phyloP scores from a whole-genome alignment of 2,329 filamentous ascomycete genomes.

The Herpomyces periplanetae region DNA sequence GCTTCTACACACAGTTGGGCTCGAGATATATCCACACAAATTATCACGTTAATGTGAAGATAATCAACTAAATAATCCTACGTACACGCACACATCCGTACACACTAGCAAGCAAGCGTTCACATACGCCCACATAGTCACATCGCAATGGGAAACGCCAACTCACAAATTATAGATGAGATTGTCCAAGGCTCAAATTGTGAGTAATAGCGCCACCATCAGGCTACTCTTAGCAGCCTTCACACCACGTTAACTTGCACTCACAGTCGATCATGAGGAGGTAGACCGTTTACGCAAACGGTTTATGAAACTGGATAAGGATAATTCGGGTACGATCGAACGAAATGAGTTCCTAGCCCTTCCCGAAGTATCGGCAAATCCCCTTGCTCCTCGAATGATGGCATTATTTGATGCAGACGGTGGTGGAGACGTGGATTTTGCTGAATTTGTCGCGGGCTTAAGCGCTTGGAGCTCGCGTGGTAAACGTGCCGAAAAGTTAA shows the following conservation, averaged over 20 bases:
- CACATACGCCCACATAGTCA: too few species aligned
- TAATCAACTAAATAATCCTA: too few species aligned
- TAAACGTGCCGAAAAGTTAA: slow-evolving; percentile 93
- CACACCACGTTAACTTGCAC: slow-evolving; percentile 1
- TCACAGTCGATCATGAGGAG: slow-evolving; percentile 67
- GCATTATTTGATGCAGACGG: slow-evolving; percentile 97
- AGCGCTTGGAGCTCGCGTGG: slow-evolving; percentile 89
- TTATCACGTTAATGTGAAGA: too few species aligned
- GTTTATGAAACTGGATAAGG: slow-evolving; percentile 99
- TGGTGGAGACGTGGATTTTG: slow-evolving; percentile 86
- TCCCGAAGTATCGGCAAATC: slow-evolving; percentile 88
- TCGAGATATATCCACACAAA: too few species aligned
- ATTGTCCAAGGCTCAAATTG: slow-evolving; percentile 92
- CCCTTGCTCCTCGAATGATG: slow-evolving; percentile 88
- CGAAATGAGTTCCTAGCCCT: slow-evolving; percentile 90
- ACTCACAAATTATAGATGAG: slow-evolving; percentile 41
- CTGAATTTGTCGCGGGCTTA: slow-evolving; percentile 83
- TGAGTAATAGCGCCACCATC: slow-evolving; percentile 10
- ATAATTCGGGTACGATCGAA: slow-evolving; percentile 91
- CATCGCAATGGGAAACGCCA: slow-evolving; percentile 14
- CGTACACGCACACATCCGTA: too few species aligned
- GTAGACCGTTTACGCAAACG: slow-evolving; percentile 78
- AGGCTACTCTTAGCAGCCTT: slow-evolving; percentile 1
- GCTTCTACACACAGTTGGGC: too few species aligned
- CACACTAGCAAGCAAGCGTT: too few species aligned